A percentile compares a stretch with the other conserved stretches of the same genome.
phyloP scores from a whole-genome alignment of 306 rosid species.

The Senna siamea region DNA sequence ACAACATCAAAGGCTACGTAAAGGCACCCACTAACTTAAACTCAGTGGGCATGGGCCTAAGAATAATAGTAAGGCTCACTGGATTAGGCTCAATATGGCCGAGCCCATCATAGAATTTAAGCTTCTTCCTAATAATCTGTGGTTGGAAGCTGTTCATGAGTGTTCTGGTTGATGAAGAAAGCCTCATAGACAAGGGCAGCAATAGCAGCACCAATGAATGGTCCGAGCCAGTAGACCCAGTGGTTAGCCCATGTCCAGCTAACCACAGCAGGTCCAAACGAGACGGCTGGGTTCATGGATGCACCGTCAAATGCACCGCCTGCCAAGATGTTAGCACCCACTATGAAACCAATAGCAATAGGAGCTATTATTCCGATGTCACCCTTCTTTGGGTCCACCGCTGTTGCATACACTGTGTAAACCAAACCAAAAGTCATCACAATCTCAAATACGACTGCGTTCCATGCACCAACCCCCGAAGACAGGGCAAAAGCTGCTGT shows the following conservation, averaged over 20 bases:
- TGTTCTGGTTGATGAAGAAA: conserved; percentile 55
- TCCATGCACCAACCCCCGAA: conserved; percentile 56
- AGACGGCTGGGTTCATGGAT: conserved; percentile 78
- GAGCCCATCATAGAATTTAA: no score
- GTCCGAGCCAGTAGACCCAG: conserved; percentile 86
- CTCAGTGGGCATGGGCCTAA: not conserved
- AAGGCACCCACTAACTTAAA: conserved; percentile 30
- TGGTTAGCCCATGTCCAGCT: conserved; percentile 71
- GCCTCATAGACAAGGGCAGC: conserved; percentile 60
- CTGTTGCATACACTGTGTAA: conserved; percentile 71
- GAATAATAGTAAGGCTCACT: no score
- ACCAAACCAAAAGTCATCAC: conserved; percentile 78
- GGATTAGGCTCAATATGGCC: no score
- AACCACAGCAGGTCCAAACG: conserved; percentile 78
- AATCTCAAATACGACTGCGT: conserved; percentile 67
- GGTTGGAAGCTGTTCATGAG: conserved; percentile 59
- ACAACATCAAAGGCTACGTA: not conserved
- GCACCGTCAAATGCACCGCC: conserved; percentile 84
- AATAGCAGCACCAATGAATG: conserved; percentile 59
- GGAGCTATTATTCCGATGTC: conserved; percentile 72
- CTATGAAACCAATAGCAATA: conserved; percentile 75
- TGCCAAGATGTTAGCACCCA: conserved; percentile 74
- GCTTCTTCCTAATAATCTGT: conserved; percentile 46
- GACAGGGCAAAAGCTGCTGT: conserved; percentile 63
- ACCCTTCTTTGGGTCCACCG: conserved; percentile 74